phyloP scores from a whole-genome alignment of 345 rosid genomes.

The Sonneratia alba region DNA sequence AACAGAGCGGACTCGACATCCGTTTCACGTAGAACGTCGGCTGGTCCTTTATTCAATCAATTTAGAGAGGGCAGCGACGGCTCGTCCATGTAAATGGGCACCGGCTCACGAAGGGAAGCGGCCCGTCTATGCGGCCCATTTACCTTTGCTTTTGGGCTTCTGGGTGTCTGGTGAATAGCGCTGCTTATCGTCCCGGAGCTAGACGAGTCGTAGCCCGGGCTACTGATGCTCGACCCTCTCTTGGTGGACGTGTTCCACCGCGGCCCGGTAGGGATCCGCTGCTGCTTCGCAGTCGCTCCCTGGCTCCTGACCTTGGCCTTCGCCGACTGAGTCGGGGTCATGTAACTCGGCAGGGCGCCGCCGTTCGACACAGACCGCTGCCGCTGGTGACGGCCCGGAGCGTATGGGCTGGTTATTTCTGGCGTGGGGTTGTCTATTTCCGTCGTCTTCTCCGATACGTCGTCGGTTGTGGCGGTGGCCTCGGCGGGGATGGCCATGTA shows the following conservation, averaged over 20 bases:
- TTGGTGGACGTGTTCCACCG: slow-evolving; percentile 77
- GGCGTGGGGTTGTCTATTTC: slow-evolving; percentile 59
- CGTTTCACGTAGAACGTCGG: too few species aligned
- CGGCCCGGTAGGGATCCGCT: slow-evolving; percentile 27
- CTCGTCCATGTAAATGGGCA: slow-evolving; percentile 28
- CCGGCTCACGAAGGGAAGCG: slow-evolving; percentile 34
- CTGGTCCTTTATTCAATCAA: too few species aligned
- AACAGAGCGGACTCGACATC: too few species aligned
- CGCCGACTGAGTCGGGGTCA: slow-evolving; percentile 83
- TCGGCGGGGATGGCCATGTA: slow-evolving; percentile 41
- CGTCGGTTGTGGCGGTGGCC: slow-evolving; percentile 42
- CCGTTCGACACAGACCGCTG: slow-evolving; percentile 14
- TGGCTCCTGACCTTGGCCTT: slow-evolving; percentile 67
- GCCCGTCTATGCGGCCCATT: slow-evolving; percentile 16
- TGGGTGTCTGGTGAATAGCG: slow-evolving; percentile 27
- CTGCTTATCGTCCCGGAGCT: slow-evolving; percentile 55
- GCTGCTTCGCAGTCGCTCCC: slow-evolving; percentile 23
- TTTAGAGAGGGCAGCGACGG: too few species aligned
- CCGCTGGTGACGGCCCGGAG: slow-evolving; percentile 26
- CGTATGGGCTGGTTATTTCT: slow-evolving; percentile 16
- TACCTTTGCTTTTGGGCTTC: slow-evolving; percentile 36
- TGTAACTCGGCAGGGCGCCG: slow-evolving; percentile 60
- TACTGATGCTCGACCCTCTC: slow-evolving; percentile 23
- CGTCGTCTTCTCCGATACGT: slow-evolving; percentile 71
- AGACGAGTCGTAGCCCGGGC: slow-evolving; percentile 51